phyloP scores from a whole-genome alignment of 257 asterid species.

The Solanum clarkiae region DNA sequence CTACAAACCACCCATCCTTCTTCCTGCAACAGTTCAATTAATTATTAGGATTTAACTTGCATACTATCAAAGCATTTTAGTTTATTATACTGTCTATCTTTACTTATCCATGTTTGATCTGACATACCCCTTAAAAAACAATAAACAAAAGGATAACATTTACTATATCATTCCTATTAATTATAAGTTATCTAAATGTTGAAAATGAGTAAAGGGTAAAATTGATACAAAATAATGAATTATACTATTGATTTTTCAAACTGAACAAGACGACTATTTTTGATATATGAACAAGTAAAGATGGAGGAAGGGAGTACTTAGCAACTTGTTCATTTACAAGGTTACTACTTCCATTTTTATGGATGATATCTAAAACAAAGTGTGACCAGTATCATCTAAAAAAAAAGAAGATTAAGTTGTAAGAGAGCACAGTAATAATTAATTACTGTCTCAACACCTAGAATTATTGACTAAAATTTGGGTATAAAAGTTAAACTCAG shows the following conservation, averaged over 20 bases:
- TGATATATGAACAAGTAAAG: not conserved
- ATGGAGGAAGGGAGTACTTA: not conserved
- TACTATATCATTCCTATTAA: not conserved
- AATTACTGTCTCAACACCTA: too few relatives aligned
- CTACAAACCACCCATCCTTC: conserved; percentile 77
- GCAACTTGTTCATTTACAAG: not conserved
- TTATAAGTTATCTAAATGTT: too few relatives aligned
- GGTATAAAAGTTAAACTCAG: not conserved
- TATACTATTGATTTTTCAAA: not conserved
- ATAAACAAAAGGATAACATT: too few relatives aligned
- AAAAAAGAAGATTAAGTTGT: too few relatives aligned
- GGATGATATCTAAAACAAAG: not conserved
- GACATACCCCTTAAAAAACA: not conserved
- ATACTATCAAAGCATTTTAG: not conserved
- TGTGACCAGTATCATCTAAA: too few relatives aligned
- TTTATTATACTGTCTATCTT: not conserved
- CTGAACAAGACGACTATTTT: not conserved
- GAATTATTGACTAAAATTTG: too few relatives aligned
- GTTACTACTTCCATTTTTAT: not conserved
- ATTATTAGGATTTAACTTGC: not conserved
- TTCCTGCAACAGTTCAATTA: conserved; percentile 27
- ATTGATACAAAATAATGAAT: too few relatives aligned
- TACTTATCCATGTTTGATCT: not conserved
- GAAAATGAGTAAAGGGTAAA: too few relatives aligned
- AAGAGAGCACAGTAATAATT: too few relatives aligned